Evolutionary conservation across 139 green algal species (phyloP), one percentile per base, ranked within the genome.

Genomic region (Dunaliella primolecta): DNA sequence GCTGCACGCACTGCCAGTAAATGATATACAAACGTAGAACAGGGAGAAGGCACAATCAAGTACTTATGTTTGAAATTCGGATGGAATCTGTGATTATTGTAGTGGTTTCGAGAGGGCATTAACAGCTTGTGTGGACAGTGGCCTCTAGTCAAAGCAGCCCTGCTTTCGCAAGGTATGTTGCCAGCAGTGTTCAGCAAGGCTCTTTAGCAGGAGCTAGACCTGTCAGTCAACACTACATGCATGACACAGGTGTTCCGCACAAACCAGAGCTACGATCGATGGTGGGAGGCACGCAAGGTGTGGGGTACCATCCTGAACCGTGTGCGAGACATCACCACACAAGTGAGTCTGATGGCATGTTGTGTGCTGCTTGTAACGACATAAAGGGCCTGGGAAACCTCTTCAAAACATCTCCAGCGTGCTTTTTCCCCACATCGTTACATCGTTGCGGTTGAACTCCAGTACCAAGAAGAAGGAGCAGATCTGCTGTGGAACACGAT

Each of bases 291-390:
- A 32, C 86, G 86, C 27, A 89, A 89, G 79, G 83, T 89, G 36
- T 89, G 86, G 86, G 86, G 86, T 20, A 83, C 82, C 86, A 89
- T 89, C 80, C 78, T 89, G 0, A 89, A 89, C 86, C 74, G 86
- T 27, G 82, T 82, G 34, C 82, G 86, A n/a, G 85, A 89, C 86
- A 89, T 89, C 46, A 83, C 79, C 33, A 89, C 85, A 37, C 86
- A 89, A 82, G 86, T 89, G n/a, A 0, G 82, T 23, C 34, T 79
- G 21, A 74, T 20, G 20, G 56, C 56, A n/a, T n/a, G 56, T 20
- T 23, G 21, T n/a, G 72, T 78, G 72, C 23, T 24, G 72, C 20
- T n/a, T 15, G 30, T 3, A 78, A 3, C 72, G n/a, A n/a, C n/a
- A n/a, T n/a, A n/a, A n/a, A n/a, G n/a, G n/a, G n/a, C n/a, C n/a